These are phyloP conservation scores for Voacanga thouarsii DNA, from an alignment of 257 asterid genomes.

Conservation along the genomic window DNA sequence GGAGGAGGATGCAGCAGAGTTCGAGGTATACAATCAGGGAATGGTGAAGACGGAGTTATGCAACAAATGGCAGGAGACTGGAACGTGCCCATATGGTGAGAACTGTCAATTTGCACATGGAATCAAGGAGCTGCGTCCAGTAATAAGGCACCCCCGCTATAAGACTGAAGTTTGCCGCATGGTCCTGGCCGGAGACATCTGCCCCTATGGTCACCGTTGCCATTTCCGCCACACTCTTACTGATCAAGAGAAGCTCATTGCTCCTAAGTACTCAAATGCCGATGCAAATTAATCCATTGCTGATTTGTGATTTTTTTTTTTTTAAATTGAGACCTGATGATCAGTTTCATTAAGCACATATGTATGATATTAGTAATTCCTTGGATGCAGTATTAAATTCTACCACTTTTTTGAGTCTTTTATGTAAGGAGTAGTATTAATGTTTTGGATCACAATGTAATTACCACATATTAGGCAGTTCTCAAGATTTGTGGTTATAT, in stretches of 20 bases:
- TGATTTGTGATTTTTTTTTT: background rate
- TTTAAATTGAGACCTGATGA: no score
- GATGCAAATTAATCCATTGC: background rate
- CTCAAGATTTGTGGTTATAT: background rate
- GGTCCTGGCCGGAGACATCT: slow-evolving; percentile 64
- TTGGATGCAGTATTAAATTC: background rate
- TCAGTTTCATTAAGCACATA: no score
- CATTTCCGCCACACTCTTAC: slow-evolving; percentile 84
- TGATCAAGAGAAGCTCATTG: slow-evolving; percentile 37
- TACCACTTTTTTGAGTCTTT: background rate
- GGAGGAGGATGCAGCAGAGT: slow-evolving; percentile 48
- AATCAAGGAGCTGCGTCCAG: slow-evolving; percentile 69
- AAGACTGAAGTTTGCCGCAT: slow-evolving; percentile 78
- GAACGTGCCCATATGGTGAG: slow-evolving; percentile 64
- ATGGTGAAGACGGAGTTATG: slow-evolving; percentile 78
- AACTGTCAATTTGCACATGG: slow-evolving; percentile 85
- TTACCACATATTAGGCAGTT: background rate
- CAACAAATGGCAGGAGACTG: slow-evolving; percentile 86
- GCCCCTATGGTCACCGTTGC: slow-evolving; percentile 86
- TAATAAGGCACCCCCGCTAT: slow-evolving; percentile 84
- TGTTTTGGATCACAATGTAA: background rate
- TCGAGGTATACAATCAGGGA: slow-evolving; percentile 76
- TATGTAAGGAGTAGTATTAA: background rate
- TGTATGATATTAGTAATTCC: background rate
- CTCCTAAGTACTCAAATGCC: slow-evolving; percentile 17